A percentile compares a stretch with the other conserved stretches of the same genome.
These are phyloP conservation scores for Mallotus repandus DNA, from an alignment of 441 rosid genomes.

Conservation along the genomic window DNA sequence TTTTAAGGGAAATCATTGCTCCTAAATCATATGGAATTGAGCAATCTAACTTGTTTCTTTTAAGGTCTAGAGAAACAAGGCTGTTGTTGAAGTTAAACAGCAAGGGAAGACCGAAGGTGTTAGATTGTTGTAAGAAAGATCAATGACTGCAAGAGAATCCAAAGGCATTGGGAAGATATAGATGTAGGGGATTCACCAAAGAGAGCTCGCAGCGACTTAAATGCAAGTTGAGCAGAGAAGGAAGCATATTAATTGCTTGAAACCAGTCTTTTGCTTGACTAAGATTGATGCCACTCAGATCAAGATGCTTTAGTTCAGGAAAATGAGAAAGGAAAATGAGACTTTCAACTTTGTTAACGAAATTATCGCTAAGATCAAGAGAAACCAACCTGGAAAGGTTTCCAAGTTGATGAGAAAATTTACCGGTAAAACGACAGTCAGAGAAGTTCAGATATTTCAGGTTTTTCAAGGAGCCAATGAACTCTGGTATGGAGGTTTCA, in stretches of 20 bases:
- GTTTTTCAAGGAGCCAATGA: constrained; percentile 6
- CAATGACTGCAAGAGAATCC: not conserved
- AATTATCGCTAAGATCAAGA: constrained; percentile 11
- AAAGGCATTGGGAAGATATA: not conserved
- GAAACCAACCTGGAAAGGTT: constrained; percentile 10
- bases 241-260: not conserved
- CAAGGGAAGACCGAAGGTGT: not conserved
- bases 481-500: not conserved
- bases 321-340: constrained; percentile 8
- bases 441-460: constrained; percentile 10
- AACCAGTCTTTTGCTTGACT: constrained; percentile 13
- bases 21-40: not conserved
- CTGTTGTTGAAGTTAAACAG: constrained; percentile 7
- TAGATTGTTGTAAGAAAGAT: not conserved
- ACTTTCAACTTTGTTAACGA: not conserved
- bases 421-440: not conserved
- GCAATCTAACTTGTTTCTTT: not conserved
- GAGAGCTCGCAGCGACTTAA: not conserved
- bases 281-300: not conserved
- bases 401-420: not conserved
- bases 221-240: constrained; percentile 7
- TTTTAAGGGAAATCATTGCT: not conserved
- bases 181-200: not conserved
- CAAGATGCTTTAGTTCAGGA: constrained; percentile 6
- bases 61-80: not conserved